A percentile compares a stretch with the other conserved stretches of the same genome.
Conservation (phyloP, 2,329 filamentous ascomycete genomes). For the Neophaeococcomyces mojaviensis region DNA sequence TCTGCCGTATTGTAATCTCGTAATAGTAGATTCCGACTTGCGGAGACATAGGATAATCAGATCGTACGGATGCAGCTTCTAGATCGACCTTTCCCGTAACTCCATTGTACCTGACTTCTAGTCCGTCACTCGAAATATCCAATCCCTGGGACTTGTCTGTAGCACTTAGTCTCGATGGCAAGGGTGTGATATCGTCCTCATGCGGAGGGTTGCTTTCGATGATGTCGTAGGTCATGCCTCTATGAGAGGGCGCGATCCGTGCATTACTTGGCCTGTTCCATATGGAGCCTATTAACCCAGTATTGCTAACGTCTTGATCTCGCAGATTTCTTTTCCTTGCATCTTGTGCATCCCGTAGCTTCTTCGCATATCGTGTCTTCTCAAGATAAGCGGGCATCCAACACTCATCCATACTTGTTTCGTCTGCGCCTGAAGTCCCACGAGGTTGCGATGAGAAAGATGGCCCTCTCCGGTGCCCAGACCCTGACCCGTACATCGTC, state of each 20-base stretch:
- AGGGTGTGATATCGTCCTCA: slow-evolving; percentile 56
- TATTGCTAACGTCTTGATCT: slow-evolving; percentile 1
- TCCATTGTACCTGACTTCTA: slow-evolving; percentile 59
- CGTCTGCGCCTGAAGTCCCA: no score
- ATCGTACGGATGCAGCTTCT: slow-evolving; percentile 74
- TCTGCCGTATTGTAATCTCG: slow-evolving; percentile 62
- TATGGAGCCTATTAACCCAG: background rate
- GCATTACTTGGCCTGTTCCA: slow-evolving; percentile 37
- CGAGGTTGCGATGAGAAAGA: background rate
- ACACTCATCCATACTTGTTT: slow-evolving; percentile 38
- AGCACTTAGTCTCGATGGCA: slow-evolving; percentile 78
- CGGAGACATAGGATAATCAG: slow-evolving; percentile 77
- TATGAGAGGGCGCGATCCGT: slow-evolving; percentile 56
- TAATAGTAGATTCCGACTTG: slow-evolving; percentile 95
- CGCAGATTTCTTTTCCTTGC: slow-evolving; percentile 37
- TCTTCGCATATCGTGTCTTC: slow-evolving; percentile 68
- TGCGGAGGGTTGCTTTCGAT: slow-evolving; percentile 63
- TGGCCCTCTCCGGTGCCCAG: slow-evolving; percentile 29
- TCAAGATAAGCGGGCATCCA: slow-evolving; percentile 79
- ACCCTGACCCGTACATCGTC: slow-evolving; percentile 38
- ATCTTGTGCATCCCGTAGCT: slow-evolving; percentile 63
- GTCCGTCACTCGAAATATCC: slow-evolving; percentile 66
- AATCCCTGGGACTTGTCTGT: slow-evolving; percentile 66
- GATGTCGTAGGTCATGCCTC: slow-evolving; percentile 74
- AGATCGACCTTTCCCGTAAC: slow-evolving; percentile 53